Evolutionary conservation across 2,329 filamentous ascomycete species (phyloP), one percentile per base, ranked within the genome.

Genomic region (Sporothrix globosa): DNA sequence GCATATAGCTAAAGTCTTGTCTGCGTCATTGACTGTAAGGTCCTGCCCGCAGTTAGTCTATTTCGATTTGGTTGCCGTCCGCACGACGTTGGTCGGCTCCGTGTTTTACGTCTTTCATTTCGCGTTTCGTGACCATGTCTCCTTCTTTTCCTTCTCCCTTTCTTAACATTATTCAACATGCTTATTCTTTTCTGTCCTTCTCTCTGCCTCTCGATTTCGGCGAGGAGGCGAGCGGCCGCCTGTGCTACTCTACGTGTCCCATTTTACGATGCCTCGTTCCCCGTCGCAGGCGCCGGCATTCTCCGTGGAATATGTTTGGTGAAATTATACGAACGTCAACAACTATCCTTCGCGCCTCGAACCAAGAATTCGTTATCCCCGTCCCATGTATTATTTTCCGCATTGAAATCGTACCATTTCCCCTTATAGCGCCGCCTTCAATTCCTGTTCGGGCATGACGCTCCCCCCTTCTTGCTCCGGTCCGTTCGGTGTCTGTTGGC

Each of bases 401-500:
- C 34, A 14, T 24, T 61, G 41, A 9, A 24, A 19, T 24, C 41
- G 41, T 46, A 27, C 24, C 39, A 61, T 44, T 13, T 44, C 11
- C 41, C 41, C 3, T 14, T 39, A 9, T 21, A 27, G 17, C 58
- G 58, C 39, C 58, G 58, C 58, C 34, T 9, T 6, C 34, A 34
- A 34, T 46, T 27, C 39, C 13, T 46, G 39, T 63, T 63, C 58
- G 58, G 39, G 58, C 27, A 63, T 24, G 34, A 19, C 39, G 21
- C 4, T 44, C 39, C 11, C 39, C n/a, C 14, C 21, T 11, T 46
- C 21, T 19, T 27, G 19, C 17, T 46, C 13, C n/a, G 48, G 48
- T 50, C 39, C 58, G 7, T n/a, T 39, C n/a, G 11, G 44, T 46
- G 39, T 46, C 58, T 63, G 58, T 63, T 46, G 58, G 58, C 21